These are phyloP conservation scores for Gnaphalium uliginosum DNA, from an alignment of 129 eudicot species.

Conservation along the genomic window DNA sequence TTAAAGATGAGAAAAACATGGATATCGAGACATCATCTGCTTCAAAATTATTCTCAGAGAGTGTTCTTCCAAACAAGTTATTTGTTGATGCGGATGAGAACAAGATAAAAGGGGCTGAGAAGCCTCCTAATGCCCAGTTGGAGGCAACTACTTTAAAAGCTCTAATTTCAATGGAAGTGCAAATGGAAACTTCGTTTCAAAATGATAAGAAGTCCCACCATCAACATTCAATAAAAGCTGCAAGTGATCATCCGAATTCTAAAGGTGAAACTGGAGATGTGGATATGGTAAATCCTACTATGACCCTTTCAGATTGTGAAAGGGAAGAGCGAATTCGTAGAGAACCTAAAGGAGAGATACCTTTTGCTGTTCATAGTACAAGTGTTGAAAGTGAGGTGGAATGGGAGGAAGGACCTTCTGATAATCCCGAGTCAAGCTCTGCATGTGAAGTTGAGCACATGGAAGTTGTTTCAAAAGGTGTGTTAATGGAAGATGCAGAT, in stretches of 20 bases:
- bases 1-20: slow-evolving; percentile 26
- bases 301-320: no score
- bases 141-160: not conserved
- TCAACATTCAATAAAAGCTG: slow-evolving; percentile 31
- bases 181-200: slow-evolving; percentile 21
- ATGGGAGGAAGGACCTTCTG: slow-evolving; percentile 67
- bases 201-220: slow-evolving; percentile 25
- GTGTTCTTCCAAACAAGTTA: slow-evolving; percentile 16
- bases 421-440: slow-evolving; percentile 36
- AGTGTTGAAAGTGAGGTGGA: slow-evolving; percentile 52
- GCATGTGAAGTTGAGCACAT: slow-evolving; percentile 37
- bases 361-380: slow-evolving; percentile 16
- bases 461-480: slow-evolving; percentile 56
- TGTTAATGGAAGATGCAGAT: slow-evolving; percentile 66
- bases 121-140: not conserved
- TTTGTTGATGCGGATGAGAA: slow-evolving; percentile 13
- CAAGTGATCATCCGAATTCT: slow-evolving; percentile 26
- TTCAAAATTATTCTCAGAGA: slow-evolving; percentile 19
- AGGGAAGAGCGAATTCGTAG: not conserved
- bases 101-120: not conserved
- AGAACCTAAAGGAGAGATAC: no score
- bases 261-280: slow-evolving; percentile 24
- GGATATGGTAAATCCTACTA: slow-evolving; percentile 25
- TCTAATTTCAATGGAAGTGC: slow-evolving; percentile 21
- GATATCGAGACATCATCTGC: slow-evolving; percentile 23